Evolutionary conservation across 139 green algal species (phyloP), one percentile per base, ranked within the genome.

Genomic region (Ettlia oleoabundans): DNA sequence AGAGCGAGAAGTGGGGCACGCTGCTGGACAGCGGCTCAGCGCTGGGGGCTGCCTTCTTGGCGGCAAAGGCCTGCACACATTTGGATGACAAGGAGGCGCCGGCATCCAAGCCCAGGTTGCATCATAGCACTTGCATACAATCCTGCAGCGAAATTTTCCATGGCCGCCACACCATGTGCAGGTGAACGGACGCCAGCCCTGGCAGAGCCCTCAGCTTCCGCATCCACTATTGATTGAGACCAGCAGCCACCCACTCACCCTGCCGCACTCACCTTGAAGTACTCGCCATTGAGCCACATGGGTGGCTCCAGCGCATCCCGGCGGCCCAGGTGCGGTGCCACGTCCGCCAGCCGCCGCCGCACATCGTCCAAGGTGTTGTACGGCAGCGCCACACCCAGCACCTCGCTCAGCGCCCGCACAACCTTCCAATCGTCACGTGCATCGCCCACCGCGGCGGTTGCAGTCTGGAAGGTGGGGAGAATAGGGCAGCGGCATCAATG

Each of bases 381-480:
- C 2, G 96, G 96, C 77, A 99, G 89, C 24, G 86, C 74, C 78
- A 80, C 73, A 37, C 93, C 95, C 58, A 92, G 53, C 66, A 98
- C 87, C 88, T 98, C 95, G 30, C 84, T 92, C n/a, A 98, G 67
- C 22, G 95, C 95, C 15, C 95, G 84, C 41, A 98, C 42, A 55
- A 98, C 94, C 83, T 94, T 94, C 97, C 97, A 99, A 93, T 99
- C 97, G 74, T 99, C 96, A 18, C 97, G 87, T 13, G 96, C 91
- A 66, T 97, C 90, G 15, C 90, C 93, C 43, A 87, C 51, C 52
- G 89, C 51, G 22, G 95, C 86, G 70, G 98, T 93, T 0, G 95
- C 96, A 6, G 87, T 80, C 66, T 92, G 92, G 55, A 75, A 3
- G 26, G 0, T 22, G 5, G 5, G 18, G 18, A 22, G 55, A 22